Base-by-base conservation (phyloP, 768 basidiomycete species). In the Lentinula guzmanii region DNA sequence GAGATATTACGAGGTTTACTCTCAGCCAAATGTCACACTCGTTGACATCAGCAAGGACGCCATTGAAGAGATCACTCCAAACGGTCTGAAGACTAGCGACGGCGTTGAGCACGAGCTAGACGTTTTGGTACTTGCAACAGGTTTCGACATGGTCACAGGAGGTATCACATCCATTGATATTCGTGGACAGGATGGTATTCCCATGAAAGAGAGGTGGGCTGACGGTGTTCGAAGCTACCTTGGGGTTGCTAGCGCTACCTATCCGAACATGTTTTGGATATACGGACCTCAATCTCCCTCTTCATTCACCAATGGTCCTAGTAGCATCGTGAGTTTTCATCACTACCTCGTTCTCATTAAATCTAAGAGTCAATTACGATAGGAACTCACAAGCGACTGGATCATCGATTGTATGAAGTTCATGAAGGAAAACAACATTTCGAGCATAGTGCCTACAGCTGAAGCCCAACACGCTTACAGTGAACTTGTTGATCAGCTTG, bases 351-450 rank as follows among this genome's bases (percentile, higher is more conserved):
- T 28, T 13, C 34, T 15, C 4, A 43, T n/a, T 43, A 15, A 43
- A 43, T 43, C n/a, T 60, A 21, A n/a, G 16, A 16, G 16, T 13
- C 24, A 16, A 21, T 41, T 21, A 50, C 28, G 21, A 41, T 50
- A 71, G 70, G 69, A 71, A 63, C 41, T 69, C 13, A 68, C 69
- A 62, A 61, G 68, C 21, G 63, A 66, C 45, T 71, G 70, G 70
- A 65, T 71, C 42, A 43, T 66, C 42, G 50, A 69, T 46, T 70
- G 63, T 35, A 60, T 70, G n/a, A 57, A 48, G 21, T 24, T 63
- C 50, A 65, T 66, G 61, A 64, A 64, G 24, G 24, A 66, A 11
- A 62, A 65, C 18, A 43, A 61, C 0, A 43, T 62, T 52, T 31
- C 39, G 41, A 52, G 39, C 48, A 45, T 35, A 21, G 51, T 31